phyloP scores from a whole-genome alignment of 805 yeast species.

The Ogataea zsoltii region DNA sequence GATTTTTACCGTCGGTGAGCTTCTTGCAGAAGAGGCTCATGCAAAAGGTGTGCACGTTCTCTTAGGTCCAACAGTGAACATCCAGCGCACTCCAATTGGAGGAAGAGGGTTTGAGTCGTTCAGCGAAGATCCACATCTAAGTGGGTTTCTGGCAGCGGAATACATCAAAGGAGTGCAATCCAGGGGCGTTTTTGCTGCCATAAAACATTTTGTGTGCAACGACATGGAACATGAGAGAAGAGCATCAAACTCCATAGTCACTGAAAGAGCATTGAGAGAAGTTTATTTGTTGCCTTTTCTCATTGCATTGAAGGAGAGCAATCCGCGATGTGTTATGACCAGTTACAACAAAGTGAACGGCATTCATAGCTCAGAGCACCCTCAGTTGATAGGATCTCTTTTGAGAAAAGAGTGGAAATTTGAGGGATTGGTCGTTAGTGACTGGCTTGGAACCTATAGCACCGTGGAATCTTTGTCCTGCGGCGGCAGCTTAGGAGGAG shows the following conservation, averaged over 20 bases:
- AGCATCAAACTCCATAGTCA: conserved; percentile 47
- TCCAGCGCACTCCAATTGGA: conserved; percentile 46
- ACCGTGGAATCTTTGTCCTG: too few species aligned
- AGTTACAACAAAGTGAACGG: conserved; percentile 66
- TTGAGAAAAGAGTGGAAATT: conserved; percentile 58
- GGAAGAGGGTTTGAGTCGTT: conserved; percentile 64
- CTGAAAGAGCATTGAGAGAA: conserved; percentile 65
- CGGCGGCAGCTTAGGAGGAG: conserved; percentile 52
- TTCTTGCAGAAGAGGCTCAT: conserved; percentile 46
- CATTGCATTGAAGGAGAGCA: conserved; percentile 51
- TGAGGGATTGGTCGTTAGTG: conserved; percentile 59
- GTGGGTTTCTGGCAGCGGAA: conserved; percentile 48
- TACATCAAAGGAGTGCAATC: conserved; percentile 56
- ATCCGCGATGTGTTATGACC: conserved; percentile 61
- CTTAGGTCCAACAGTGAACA: conserved; percentile 40
- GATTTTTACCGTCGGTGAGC: conserved; percentile 43
- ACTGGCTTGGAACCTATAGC: conserved; percentile 63
- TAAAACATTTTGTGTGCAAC: conserved; percentile 65
- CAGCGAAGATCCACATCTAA: conserved; percentile 57
- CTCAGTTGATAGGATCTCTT: conserved; percentile 43
- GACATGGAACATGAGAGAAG: conserved; percentile 60
- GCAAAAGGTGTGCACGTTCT: conserved; percentile 43
- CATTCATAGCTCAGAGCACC: conserved; percentile 51
- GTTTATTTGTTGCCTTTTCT: conserved; percentile 65
- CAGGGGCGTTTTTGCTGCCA: conserved; percentile 50